Percentiles rank a stretch among this genome's conserved stretches.
Conservation (phyloP, 345 rosid genomes). For the Pistacia vera region DNA sequence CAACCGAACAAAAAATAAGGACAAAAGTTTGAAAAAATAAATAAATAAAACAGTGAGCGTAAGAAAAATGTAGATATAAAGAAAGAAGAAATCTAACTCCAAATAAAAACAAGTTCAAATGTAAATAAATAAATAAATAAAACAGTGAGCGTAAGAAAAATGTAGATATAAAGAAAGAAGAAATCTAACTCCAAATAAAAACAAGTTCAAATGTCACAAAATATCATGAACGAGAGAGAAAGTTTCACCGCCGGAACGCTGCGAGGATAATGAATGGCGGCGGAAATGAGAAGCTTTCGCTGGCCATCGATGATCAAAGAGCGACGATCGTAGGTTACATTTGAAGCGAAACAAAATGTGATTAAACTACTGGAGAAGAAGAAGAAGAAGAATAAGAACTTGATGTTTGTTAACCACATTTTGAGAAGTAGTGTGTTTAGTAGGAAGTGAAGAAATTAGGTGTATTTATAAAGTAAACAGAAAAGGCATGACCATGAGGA, state of each 20-base stretch:
- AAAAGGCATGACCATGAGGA: too few species aligned
- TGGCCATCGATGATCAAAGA: constrained; percentile 55
- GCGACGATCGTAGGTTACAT: constrained; percentile 51
- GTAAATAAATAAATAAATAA: not conserved
- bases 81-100: not conserved
- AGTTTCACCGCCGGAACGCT: constrained; percentile 52
- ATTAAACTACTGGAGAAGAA: not conserved
- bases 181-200: not conserved
- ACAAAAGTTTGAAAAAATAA: not conserved
- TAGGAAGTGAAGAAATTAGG: too few species aligned
- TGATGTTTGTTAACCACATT: too few species aligned
- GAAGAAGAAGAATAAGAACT: not conserved
- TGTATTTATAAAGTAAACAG: too few species aligned
- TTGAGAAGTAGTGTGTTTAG: too few species aligned
- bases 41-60: not conserved
- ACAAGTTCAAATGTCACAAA: not conserved
- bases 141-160: not conserved
- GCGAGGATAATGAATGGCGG: constrained; percentile 67
- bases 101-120: not conserved
- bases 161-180: not conserved
- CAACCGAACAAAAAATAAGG: not conserved
- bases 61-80: not conserved
- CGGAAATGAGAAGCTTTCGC: constrained; percentile 56
- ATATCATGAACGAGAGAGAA: not conserved
- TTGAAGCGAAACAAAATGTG: constrained; percentile 19